Evolutionary conservation across 2,329 filamentous ascomycete genomes (phyloP).

Genomic region (Herpotrichia juniperi): DNA sequence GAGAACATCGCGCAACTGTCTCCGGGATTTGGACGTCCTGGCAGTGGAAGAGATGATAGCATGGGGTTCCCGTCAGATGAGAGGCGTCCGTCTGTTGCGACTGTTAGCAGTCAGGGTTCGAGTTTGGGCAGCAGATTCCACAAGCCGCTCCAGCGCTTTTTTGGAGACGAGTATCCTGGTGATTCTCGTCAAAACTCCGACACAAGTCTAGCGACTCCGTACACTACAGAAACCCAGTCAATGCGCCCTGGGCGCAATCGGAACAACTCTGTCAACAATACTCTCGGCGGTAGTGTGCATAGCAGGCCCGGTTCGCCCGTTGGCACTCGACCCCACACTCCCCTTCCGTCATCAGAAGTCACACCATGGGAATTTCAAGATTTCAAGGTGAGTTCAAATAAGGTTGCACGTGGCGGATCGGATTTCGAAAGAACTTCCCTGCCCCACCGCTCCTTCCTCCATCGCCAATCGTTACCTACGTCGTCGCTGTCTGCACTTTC

Average conservation of each 20-base stretch:
- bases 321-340: slow-evolving; percentile 80
- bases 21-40: slow-evolving; percentile 66
- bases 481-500: background rate
- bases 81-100: slow-evolving; percentile 83
- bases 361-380: slow-evolving; percentile 98
- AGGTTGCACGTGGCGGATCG: background rate
- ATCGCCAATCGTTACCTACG: background rate
- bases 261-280: slow-evolving; percentile 80
- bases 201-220: slow-evolving; percentile 62
- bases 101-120: slow-evolving; percentile 84
- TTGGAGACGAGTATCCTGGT: slow-evolving; percentile 84
- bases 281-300: slow-evolving; percentile 55
- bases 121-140: slow-evolving; percentile 72
- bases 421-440: background rate
- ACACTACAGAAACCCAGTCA: slow-evolving; percentile 62
- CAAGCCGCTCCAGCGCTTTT: slow-evolving; percentile 88
- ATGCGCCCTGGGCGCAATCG: slow-evolving; percentile 73
- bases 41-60: slow-evolving; percentile 55
- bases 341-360: slow-evolving; percentile 86
- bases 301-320: slow-evolving; percentile 71
- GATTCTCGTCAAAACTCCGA: slow-evolving; percentile 72
- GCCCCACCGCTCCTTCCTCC: background rate
- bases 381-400: slow-evolving; percentile 64
- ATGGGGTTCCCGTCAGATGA: slow-evolving; percentile 65
- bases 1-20: slow-evolving; percentile 74